Conservation (phyloP, 2,329 filamentous ascomycete genomes). For the Ascochyta clinopodiicola region DNA sequence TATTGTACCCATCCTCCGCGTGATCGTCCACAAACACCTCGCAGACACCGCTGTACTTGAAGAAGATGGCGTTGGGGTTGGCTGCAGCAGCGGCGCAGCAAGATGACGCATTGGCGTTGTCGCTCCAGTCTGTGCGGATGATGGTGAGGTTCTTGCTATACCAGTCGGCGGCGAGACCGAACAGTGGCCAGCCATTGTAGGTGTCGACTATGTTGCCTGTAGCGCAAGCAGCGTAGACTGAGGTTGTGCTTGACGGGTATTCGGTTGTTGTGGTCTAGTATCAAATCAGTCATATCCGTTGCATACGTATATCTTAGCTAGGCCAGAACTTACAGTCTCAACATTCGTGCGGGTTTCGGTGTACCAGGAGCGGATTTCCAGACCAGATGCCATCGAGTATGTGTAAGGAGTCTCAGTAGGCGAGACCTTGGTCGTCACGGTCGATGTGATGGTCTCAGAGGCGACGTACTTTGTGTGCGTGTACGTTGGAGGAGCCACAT, state of each 20-base stretch:
- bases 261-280: slow-evolving; percentile 10
- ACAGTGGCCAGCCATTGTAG: slow-evolving; percentile 2
- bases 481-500: slow-evolving; percentile 11
- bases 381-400: slow-evolving; percentile 6
- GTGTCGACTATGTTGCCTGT: slow-evolving; percentile 10
- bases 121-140: slow-evolving; percentile 10
- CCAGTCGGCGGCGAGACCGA: slow-evolving; percentile 9
- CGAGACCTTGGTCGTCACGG: slow-evolving; percentile 5
- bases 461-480: slow-evolving; percentile 10
- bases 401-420: slow-evolving; percentile 13
- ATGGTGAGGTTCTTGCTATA: slow-evolving; percentile 14
- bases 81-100: slow-evolving; percentile 7
- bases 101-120: slow-evolving; percentile 6
- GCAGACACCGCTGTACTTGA: slow-evolving; percentile 12
- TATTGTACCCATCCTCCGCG: background rate
- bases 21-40: slow-evolving; percentile 6
- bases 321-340: slow-evolving; percentile 1
- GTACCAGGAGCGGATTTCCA: slow-evolving; percentile 2
- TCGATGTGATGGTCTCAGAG: slow-evolving; percentile 10
- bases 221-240: slow-evolving; percentile 11
- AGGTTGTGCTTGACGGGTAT: slow-evolving; percentile 5
- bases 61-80: slow-evolving; percentile 8
- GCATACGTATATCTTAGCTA: too few relatives aligned
- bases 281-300: background rate
- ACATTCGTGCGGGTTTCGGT: slow-evolving; percentile 9